These are phyloP conservation scores for Ceratobasidium sp. DNA, from an alignment of 1,284 basidiomycete genomes.

Conservation along the genomic window DNA sequence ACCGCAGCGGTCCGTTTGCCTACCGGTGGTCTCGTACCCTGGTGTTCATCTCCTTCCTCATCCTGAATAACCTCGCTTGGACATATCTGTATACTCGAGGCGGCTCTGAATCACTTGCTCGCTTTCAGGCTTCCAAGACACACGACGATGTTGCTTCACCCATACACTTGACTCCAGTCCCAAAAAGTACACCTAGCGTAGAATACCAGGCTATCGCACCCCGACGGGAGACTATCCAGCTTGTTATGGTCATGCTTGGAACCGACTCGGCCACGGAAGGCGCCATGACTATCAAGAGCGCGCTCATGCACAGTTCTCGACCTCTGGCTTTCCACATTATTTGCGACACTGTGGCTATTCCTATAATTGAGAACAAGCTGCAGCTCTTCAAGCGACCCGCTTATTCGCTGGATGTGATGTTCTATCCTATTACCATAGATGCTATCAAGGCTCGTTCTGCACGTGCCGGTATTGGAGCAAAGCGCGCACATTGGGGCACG, in stretches of 20 bases:
- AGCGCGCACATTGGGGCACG: conserved; percentile 31
- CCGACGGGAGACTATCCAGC: conserved; percentile 25
- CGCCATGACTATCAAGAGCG: conserved; percentile 35
- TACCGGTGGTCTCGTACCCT: conserved; percentile 19
- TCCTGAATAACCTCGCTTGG: conserved; percentile 28
- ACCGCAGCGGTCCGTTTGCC: background rate
- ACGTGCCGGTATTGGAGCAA: conserved; percentile 29
- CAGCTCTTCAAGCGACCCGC: conserved; percentile 32
- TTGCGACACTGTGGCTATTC: conserved; percentile 31
- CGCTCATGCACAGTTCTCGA: conserved; percentile 36
- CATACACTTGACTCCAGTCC: background rate
- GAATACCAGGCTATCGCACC: conserved; percentile 8
- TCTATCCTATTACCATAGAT: conserved; percentile 30
- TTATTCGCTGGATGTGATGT: conserved; percentile 31
- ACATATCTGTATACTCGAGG: conserved; percentile 29
- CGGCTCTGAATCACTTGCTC: background rate
- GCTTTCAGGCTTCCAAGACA: background rate
- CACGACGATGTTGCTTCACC: conserved; percentile 13
- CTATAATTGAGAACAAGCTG: conserved; percentile 24
- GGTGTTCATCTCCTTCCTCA: conserved; percentile 8
- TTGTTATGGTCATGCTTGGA: conserved; percentile 39
- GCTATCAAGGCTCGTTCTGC: conserved; percentile 37
- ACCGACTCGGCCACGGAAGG: conserved; percentile 36
- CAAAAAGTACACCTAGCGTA: background rate
- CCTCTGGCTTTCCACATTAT: conserved; percentile 33